Base-by-base conservation (phyloP, 768 basidiomycete species). In the Tylopilus rubrobrunneus region DNA sequence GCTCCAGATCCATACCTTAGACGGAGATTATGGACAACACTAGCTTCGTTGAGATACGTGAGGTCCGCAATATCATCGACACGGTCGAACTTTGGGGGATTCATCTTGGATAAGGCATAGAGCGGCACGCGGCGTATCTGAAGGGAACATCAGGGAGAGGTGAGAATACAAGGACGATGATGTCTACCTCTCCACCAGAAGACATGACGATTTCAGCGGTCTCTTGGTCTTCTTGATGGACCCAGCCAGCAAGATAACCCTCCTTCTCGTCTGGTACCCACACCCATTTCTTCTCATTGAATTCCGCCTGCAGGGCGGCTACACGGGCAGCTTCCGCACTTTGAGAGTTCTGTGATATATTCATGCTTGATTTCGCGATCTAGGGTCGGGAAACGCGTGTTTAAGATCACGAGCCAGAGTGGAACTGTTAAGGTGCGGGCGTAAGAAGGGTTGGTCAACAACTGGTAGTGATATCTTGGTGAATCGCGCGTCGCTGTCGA, bases 11-110 rank as follows among this genome's bases (percentile, higher is more conserved):
- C 89, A 71, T 94, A 98, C 71, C 97, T 80, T 62, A 92, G 74
- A 54, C 93, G 83, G 28, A 98, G 83, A 73, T 98, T 98, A 68
- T 98, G 92, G n/a, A 98, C 95, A 42, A 99, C 97, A 62, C 91
- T 93, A 11, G 97, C 95, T 78, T 99, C 97, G 69, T 98, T 98
- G 54, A 98, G 77, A 74, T 93, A 97, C 0, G 97, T 98, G 57
- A 99, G 78, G 74, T 98, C 95, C 39, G 97, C 97, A 59, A 98
- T 98, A 69, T 99, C 97, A 60, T 94, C 92, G 5, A 95, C 95
- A 33, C 92, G 83, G 75, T 98, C 95, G 69, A 98, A 99, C 73
- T 98, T 97, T 43, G 95, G 95, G 25, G 95, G 95, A 65, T 98
- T 98, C 94, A 96, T 96, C 77, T 95, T 95, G 64, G 87, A 90